Evolutionary conservation across 2,329 filamentous ascomycete genomes (phyloP), one percentile per base, ranked within the genome.

Genomic region (Cryphonectria radicalis): DNA sequence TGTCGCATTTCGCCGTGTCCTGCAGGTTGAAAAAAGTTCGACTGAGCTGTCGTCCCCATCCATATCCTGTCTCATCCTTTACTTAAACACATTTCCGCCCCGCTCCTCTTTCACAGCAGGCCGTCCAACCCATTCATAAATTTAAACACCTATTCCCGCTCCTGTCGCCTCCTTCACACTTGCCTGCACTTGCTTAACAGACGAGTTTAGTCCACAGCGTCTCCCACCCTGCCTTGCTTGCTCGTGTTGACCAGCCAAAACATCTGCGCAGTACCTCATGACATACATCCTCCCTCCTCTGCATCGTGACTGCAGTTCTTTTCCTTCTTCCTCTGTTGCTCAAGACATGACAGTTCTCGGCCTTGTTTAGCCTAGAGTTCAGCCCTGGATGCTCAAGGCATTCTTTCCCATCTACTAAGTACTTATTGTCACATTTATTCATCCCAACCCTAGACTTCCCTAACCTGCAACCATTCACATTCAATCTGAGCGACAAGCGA

Each of bases 31-130:
- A 17, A 35, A 10, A n/a, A 35, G 59, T 40, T n/a, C 17, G n/a
- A 62, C 32, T 62, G 59, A 62, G 59, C 59, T 62, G 59, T 62
- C 35, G 57, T 60, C 14, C 22, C 32, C 59, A 40, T 60, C 5
- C 22, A 17, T 32, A 62, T 62, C 59, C 32, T 35, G 32, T 60
- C 57, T 25, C 53, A n/a, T 55, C 25, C 55, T 32, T 32, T 7
- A 57, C 28, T 28, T 25, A 32, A 32, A n/a, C n/a, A 32, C 25
- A 17, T 7, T 17, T 28, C 40, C 19, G 22, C 40, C 63, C 22
- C 37, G 37, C 19, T 17, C 62, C 19, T 28, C n/a, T 65, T 35
- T 14, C 43, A n/a, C 63, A 19, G 17, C 63, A 32, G 40, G 13
- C n/a, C 63, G 19, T 62, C 14, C 63, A 19, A 13, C 37, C 37